phyloP scores from a whole-genome alignment of 495 filamentous ascomycete genomes.

The Xylona heveae region DNA sequence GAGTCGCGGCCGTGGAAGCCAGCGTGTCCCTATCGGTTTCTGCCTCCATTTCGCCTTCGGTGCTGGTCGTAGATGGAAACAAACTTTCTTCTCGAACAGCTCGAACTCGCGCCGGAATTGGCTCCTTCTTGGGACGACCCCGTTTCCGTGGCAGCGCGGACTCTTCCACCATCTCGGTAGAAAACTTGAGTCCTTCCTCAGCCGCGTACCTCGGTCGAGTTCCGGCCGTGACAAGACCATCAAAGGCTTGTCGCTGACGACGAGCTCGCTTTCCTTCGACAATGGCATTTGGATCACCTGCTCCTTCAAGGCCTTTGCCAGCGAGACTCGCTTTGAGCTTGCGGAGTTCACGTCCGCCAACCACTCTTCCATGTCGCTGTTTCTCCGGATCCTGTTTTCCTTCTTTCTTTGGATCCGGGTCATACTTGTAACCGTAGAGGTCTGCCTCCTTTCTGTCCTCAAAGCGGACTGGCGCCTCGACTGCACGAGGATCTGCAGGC shows the following conservation, averaged over 20 bases:
- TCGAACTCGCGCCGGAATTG: constrained; percentile 1
- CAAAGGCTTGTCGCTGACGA: too few species aligned
- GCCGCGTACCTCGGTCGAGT: too few species aligned
- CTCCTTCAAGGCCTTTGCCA: too few species aligned
- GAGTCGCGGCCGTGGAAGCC: too few species aligned
- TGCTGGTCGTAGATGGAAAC: constrained; percentile 1
- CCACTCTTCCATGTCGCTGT: constrained; percentile 1
- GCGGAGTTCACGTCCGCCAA: constrained; percentile 2
- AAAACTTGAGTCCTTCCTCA: too few species aligned
- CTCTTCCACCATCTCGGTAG: too few species aligned
- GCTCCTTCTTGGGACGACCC: not conserved
- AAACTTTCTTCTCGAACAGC: not conserved
- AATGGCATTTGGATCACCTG: too few species aligned
- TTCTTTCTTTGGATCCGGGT: constrained; percentile 3
- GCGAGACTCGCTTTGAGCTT: too few species aligned
- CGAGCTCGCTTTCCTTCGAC: too few species aligned
- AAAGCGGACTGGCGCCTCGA: not conserved
- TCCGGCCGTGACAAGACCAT: too few species aligned
- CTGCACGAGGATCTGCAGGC: constrained; percentile 1
- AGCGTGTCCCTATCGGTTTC: too few species aligned
- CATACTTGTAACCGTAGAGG: constrained; percentile 4
- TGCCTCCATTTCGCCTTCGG: constrained; percentile 3
- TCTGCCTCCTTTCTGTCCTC: constrained; percentile 5
- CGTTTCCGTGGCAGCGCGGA: not conserved
- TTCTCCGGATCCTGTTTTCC: constrained; percentile 3